These are phyloP conservation scores for Phlebiopsis flavidoalba DNA, from an alignment of 768 basidiomycete species.

Conservation along the genomic window DNA sequence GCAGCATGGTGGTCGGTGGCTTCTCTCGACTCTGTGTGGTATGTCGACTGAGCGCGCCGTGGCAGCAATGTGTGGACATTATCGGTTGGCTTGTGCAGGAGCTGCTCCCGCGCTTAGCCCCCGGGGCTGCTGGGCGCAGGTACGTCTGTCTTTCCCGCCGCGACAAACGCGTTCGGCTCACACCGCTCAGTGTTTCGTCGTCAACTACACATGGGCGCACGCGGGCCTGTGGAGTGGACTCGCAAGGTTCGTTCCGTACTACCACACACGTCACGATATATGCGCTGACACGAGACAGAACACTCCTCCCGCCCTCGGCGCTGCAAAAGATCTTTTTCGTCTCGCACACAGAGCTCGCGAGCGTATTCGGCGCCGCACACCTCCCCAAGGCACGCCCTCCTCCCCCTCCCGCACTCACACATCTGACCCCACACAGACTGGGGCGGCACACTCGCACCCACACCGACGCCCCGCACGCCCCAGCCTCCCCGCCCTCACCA, in stretches of 20 bases:
- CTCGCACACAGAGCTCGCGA: conserved; percentile 46
- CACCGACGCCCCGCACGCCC: conserved; percentile 37
- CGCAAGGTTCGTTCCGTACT: conserved; percentile 43
- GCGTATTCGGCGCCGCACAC: conserved; percentile 44
- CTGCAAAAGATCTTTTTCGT: conserved; percentile 66
- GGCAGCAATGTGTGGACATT: conserved; percentile 50
- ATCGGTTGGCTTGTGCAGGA: conserved; percentile 63
- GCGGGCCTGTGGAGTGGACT: conserved; percentile 63
- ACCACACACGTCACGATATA: background rate
- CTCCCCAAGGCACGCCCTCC: conserved; percentile 47
- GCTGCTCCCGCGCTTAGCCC: conserved; percentile 61
- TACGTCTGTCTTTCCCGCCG: conserved; percentile 23
- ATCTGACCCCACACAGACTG: conserved; percentile 45
- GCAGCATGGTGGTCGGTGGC: conserved; percentile 49
- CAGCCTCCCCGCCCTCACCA: conserved; percentile 36
- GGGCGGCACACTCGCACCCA: conserved; percentile 54
- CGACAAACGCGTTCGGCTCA: background rate
- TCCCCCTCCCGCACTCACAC: conserved; percentile 3
- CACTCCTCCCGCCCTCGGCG: conserved; percentile 53
- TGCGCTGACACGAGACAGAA: conserved; percentile 34
- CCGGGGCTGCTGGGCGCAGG: conserved; percentile 76
- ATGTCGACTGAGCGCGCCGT: conserved; percentile 11
- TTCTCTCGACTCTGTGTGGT: background rate
- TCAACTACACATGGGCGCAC: conserved; percentile 75
- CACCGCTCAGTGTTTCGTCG: conserved; percentile 51